These are phyloP conservation scores for Dactylonectria macrodidyma DNA, from an alignment of 2,329 filamentous ascomycete species.

Conservation along the genomic window DNA sequence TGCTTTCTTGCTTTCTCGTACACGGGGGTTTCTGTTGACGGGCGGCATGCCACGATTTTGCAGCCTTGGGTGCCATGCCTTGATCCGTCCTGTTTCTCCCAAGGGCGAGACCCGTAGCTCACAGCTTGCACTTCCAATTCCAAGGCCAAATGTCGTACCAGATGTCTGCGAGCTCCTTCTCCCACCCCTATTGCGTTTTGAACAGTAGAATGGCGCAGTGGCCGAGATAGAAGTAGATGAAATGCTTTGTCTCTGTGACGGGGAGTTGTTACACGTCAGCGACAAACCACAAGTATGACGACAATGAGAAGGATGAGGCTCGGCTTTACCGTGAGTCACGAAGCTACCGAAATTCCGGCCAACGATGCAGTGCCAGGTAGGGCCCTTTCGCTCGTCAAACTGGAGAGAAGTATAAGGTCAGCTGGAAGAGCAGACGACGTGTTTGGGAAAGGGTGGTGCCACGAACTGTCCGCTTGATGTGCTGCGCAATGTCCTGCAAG, in stretches of 20 bases:
- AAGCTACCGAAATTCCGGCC: conserved; percentile 99
- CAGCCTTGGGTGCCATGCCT: conserved; percentile 37
- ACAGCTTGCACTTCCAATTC: conserved; percentile 48
- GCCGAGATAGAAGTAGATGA: conserved; percentile 99
- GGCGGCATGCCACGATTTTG: conserved; percentile 31
- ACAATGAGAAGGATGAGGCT: neutral
- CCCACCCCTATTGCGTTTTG: conserved; percentile 87
- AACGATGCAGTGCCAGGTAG: conserved; percentile 99
- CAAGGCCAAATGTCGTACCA: conserved; percentile 42
- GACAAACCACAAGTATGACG: neutral
- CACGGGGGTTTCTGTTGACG: conserved; percentile 20
- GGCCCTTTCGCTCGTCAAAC: conserved; percentile 97
- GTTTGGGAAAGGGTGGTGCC: conserved; percentile 19
- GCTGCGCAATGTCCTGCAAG: conserved; percentile 89
- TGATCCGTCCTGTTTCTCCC: conserved; percentile 36
- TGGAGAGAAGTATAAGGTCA: conserved; percentile 56
- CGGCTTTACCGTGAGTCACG: conserved; percentile 88
- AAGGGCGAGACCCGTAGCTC: conserved; percentile 40
- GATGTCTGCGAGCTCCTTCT: conserved; percentile 45
- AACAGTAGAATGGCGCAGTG: conserved; percentile 98
- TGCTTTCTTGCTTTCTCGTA: conserved; percentile 26
- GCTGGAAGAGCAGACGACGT: conserved; percentile 12
- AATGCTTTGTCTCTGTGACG: conserved; percentile 94
- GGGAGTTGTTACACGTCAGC: conserved; percentile 31
- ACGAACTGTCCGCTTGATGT: conserved; percentile 90